Evolutionary conservation across 352 stramenopile species (phyloP), one percentile per base, ranked within the genome.

Genomic region (Globisporangium perplexum): DNA sequence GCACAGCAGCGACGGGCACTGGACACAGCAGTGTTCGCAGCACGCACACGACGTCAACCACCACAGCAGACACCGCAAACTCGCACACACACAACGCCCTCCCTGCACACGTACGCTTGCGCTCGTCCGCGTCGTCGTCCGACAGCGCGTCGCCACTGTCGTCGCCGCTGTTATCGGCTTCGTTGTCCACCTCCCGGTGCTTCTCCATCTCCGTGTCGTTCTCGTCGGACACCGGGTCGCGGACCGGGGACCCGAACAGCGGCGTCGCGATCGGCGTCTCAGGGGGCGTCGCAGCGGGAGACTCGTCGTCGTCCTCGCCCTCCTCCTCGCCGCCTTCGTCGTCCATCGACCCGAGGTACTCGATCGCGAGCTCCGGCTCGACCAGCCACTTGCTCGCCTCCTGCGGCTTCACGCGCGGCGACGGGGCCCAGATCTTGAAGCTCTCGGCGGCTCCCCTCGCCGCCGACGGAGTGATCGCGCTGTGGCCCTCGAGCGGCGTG

Each of bases 301-400:
- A 89, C 31, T 90, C 76, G 2, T 92, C 82, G 17, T 89, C 76
- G 10, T 89, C 76, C 22, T 88, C 75, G 3, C 87, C 77, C 7
- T 89, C 79, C 7, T 82, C 69, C 18, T 59, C 72, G 43, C 43
- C 55, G 2, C 65, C 63, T 20, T 88, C 76, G 12, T 92, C 84
- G 36, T 91, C 80, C 50, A 95, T 80, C 11, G 80, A 90, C 7
- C 84, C 84, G 4, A 95, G 61, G 45, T 92, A 93, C 60, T 86
- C 72, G 36, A 95, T 85, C 26, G 66, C 57, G n/a, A 95, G 69
- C 45, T 78, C 68, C 1, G 84, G 84, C 28, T 93, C 80, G 49
- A 92, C 70, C 7, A 95, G 68, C 84, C 84, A 95, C 53, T 91
- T 90, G 65, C 70, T 92, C 18, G 73, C 62, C 60, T 93, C 82